A percentile compares a stretch with the other conserved stretches of the same genome.
Conservation (phyloP, 1,139 yeast species). For the Debaryomyces sp. region DNA sequence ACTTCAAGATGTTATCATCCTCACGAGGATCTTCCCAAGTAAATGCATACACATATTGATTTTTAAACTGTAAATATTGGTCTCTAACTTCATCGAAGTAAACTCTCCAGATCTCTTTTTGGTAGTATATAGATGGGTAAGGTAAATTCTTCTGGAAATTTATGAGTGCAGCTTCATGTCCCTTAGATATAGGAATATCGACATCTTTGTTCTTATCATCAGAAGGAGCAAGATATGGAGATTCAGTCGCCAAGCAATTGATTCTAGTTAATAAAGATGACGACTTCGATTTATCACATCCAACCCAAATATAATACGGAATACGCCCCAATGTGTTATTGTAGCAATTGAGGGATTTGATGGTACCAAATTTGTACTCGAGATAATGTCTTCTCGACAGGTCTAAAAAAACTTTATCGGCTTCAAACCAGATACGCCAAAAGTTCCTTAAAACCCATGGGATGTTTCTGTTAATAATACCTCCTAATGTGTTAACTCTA, state of each 20-base stretch:
- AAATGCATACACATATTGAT: slow-evolving; percentile 82
- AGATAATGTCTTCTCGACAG: slow-evolving; percentile 80
- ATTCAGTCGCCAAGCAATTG: slow-evolving; percentile 75
- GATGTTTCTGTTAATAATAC: slow-evolving; percentile 67
- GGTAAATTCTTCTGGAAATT: slow-evolving; percentile 70
- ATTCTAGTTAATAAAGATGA: slow-evolving; percentile 62
- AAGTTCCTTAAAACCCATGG: slow-evolving; percentile 79
- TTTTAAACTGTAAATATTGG: slow-evolving; percentile 68
- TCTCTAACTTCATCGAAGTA: slow-evolving; percentile 74
- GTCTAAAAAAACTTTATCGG: slow-evolving; percentile 78
- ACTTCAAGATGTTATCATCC: slow-evolving; percentile 66
- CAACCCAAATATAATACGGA: slow-evolving; percentile 83
- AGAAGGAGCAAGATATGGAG: slow-evolving; percentile 75
- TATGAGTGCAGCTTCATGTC: slow-evolving; percentile 72
- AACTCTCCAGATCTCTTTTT: slow-evolving; percentile 75
- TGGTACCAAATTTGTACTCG: slow-evolving; percentile 79
- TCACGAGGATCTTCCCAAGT: slow-evolving; percentile 92
- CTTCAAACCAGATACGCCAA: slow-evolving; percentile 89
- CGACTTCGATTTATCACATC: slow-evolving; percentile 70
- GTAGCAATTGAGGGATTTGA: slow-evolving; percentile 69
- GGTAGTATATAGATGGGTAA: slow-evolving; percentile 78
- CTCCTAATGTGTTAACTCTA: slow-evolving; percentile 73
- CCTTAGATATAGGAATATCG: slow-evolving; percentile 55
- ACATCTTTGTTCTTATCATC: slow-evolving; percentile 25
- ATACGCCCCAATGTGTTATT: slow-evolving; percentile 68